phyloP scores from a whole-genome alignment of 2,329 filamentous ascomycete genomes.

The Apiospora saccharicola region DNA sequence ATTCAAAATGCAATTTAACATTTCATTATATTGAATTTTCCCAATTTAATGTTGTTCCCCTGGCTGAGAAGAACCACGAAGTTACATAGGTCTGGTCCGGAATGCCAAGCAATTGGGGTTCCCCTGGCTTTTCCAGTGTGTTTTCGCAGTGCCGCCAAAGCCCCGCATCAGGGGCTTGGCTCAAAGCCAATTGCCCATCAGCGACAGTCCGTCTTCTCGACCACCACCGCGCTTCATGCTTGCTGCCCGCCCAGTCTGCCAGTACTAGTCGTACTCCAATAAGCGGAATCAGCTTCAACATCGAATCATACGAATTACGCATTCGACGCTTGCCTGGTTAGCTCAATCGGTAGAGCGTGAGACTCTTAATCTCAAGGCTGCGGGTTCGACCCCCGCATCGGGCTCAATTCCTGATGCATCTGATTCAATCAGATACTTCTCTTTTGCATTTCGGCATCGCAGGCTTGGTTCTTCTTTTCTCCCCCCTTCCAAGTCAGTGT shows the following conservation, averaged over 20 bases:
- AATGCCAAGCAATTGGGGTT: background rate
- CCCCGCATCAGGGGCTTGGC: background rate
- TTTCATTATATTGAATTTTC: too few species aligned
- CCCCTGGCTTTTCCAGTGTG: background rate
- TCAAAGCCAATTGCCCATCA: background rate
- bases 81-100: too few species aligned
- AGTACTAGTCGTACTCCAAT: too few species aligned
- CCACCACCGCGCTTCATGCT: too few species aligned
- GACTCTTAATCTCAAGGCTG: slow-evolving; percentile 60
- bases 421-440: background rate
- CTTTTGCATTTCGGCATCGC: background rate
- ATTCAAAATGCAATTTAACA: too few species aligned
- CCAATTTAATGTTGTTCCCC: too few species aligned
- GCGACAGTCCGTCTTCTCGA: too few species aligned
- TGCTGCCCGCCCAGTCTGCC: too few species aligned
- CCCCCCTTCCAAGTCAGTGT: too few species aligned
- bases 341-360: slow-evolving; percentile 76
- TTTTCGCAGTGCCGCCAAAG: too few species aligned
- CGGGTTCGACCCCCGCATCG: slow-evolving; percentile 56
- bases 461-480: too few species aligned
- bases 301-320: slow-evolving; percentile 6
- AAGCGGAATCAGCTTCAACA: background rate
- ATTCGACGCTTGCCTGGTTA: slow-evolving; percentile 53
- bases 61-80: too few species aligned
- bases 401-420: slow-evolving; percentile 39